Base-by-base conservation (phyloP, 768 basidiomycete species). In the Rhizopogon salebrosus region DNA sequence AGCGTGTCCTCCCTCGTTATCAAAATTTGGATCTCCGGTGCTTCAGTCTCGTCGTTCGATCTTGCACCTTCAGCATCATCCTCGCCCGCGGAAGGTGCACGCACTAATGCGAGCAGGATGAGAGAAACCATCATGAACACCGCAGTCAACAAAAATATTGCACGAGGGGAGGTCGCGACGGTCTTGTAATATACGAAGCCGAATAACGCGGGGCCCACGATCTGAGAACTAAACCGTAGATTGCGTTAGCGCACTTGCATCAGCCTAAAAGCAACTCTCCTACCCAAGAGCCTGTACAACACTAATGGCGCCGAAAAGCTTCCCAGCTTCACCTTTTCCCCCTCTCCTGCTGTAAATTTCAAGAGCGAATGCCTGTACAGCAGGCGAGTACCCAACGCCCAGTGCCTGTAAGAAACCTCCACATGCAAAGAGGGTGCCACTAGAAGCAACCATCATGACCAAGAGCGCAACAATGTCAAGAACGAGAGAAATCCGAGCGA, bases 281-380 rank as follows among this genome's bases (percentile, higher is more conserved):
- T 34, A 85, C 82, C 83, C 75, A 9, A 92, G 62, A 5, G 87
- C 82, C 55, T 87, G 81, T 3, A 92, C 58, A 26, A 94, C 87
- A 52, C 85, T 83, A 53, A 94, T 58, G 3, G 83, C 91, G 11
- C 91, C 93, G 61, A 93, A 94, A 16, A 97, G 72, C 59, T 73
- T 76, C 3, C 92, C 93, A 11, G 76, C 72, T 61, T 92, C 87
- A 13, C 73, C 74, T 38, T 53, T 46, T 2, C 83, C 79, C 1
- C 78, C 79, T 18, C 72, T 70, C n/a, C 68, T 68, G 26, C 70
- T 70, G 55, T 85, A 89, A 41, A 89, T 62, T 22, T 85, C 80
- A 39, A 95, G 69, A 3, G 90, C 83, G 34, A 92, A 76, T 20
- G 85, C 85, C 52, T 89, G 84, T 7, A 79, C 54, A 1, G 88